These are phyloP conservation scores for Phytopythium kandeliae DNA, from an alignment of 352 stramenopile genomes.

Conservation along the genomic window DNA sequence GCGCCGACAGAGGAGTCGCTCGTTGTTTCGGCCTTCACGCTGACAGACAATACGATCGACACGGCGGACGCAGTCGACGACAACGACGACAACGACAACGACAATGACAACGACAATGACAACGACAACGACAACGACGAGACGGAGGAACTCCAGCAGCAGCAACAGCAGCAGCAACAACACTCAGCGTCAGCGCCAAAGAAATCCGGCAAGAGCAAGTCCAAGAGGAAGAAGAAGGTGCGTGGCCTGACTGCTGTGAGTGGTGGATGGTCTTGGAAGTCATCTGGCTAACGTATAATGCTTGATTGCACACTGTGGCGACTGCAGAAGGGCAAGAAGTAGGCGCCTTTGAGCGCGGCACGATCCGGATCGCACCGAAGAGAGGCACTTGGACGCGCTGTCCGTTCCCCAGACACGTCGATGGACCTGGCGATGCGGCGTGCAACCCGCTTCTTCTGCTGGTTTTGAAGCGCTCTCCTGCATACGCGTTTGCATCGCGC, in stretches of 20 bases:
- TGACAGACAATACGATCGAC: conserved; percentile 12
- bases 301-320: neutral
- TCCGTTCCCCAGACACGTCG: no score
- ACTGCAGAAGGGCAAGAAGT: conserved; percentile 8
- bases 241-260: neutral
- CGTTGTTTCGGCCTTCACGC: conserved; percentile 22
- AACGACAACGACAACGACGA: conserved; percentile 11
- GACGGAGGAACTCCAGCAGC: neutral
- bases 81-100: no score
- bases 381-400: no score
- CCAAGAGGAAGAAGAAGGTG: conserved; percentile 7
- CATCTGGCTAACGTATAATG: no score
- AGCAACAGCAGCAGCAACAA: conserved; percentile 1
- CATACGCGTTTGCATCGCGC: no score
- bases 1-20: conserved; percentile 10
- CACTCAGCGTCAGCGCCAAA: neutral
- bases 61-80: conserved; percentile 16
- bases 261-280: neutral
- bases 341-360: neutral
- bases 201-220: conserved; percentile 6
- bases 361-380: neutral
- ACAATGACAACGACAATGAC: conserved; percentile 31
- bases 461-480: no score
- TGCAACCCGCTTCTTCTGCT: no score
- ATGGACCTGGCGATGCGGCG: no score